Conservation (phyloP, 2,329 filamentous ascomycete genomes). For the Huntiella moniliformis region DNA sequence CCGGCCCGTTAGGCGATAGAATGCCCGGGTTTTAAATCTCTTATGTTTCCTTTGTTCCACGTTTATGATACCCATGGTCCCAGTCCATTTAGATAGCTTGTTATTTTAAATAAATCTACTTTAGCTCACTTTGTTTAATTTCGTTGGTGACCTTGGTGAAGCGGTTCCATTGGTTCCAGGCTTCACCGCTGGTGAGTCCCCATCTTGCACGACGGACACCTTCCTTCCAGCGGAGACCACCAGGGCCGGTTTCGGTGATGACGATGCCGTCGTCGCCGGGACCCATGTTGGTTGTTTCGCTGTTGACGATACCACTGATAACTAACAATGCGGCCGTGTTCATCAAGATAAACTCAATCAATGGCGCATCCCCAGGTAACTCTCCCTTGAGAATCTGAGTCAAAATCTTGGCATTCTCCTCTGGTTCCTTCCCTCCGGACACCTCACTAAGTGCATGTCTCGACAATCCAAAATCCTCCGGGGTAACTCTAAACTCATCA, state of each 20-base stretch:
- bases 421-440: constrained; percentile 66
- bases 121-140: background rate
- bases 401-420: constrained; percentile 73
- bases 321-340: constrained; percentile 84
- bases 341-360: constrained; percentile 83
- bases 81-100: background rate
- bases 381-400: constrained; percentile 58
- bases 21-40: constrained; percentile 9
- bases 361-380: constrained; percentile 56
- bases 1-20: constrained; percentile 9
- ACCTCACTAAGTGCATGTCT: constrained; percentile 59
- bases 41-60: constrained; percentile 1
- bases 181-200: constrained; percentile 71
- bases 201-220: constrained; percentile 72
- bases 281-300: constrained; percentile 63
- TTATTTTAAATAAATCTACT: background rate
- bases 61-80: constrained; percentile 1
- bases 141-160: constrained; percentile 59
- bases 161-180: constrained; percentile 61
- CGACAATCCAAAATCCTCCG: constrained; percentile 72
- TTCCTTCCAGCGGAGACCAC: constrained; percentile 84
- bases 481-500: constrained; percentile 59
- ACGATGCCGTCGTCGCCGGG: constrained; percentile 63
- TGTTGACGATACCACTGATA: constrained; percentile 68
- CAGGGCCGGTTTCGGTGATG: constrained; percentile 65